phyloP scores from a whole-genome alignment of 2,329 filamentous ascomycete species.

The Botrytis sinoallii region DNA sequence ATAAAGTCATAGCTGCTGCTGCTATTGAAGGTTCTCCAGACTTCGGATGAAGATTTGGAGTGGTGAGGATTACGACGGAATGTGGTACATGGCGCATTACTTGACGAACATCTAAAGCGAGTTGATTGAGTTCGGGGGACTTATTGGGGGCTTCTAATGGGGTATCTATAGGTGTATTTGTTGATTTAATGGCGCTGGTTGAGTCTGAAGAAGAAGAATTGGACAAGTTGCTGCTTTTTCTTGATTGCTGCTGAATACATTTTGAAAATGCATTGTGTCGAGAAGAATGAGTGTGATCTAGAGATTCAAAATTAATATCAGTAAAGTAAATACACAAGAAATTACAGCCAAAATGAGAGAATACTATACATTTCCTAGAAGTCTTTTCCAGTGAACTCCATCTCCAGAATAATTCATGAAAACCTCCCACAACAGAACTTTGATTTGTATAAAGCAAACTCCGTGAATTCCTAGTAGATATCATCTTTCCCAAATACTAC shows the following conservation, averaged over 20 bases:
- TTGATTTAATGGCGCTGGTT: not conserved
- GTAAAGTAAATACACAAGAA: not conserved
- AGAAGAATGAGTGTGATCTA: not conserved
- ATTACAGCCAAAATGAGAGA: not conserved
- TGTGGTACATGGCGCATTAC: slow-evolving; percentile 36
- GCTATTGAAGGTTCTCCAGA: not conserved
- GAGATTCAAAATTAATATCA: not conserved
- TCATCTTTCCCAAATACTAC: not conserved
- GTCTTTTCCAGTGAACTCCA: not conserved
- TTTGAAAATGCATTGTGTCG: not conserved
- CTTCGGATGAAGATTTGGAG: slow-evolving; percentile 5
- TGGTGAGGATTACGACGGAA: slow-evolving; percentile 35
- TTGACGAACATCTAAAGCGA: slow-evolving; percentile 27
- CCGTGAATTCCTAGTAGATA: not conserved
- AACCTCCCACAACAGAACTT: not conserved
- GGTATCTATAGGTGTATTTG: not conserved
- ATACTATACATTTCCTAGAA: slow-evolving; percentile 10
- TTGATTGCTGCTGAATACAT: not conserved
- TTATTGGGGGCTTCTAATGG: not conserved
- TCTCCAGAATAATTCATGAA: slow-evolving; percentile 13
- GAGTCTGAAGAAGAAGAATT: not conserved
- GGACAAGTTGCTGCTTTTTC: not conserved
- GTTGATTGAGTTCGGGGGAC: slow-evolving; percentile 13
- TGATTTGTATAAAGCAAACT: not conserved
- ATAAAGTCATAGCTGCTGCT: slow-evolving; percentile 36